Evolutionary conservation across 1,139 yeast genomes (phyloP).

Genomic region (Debaryomyces sp.): DNA sequence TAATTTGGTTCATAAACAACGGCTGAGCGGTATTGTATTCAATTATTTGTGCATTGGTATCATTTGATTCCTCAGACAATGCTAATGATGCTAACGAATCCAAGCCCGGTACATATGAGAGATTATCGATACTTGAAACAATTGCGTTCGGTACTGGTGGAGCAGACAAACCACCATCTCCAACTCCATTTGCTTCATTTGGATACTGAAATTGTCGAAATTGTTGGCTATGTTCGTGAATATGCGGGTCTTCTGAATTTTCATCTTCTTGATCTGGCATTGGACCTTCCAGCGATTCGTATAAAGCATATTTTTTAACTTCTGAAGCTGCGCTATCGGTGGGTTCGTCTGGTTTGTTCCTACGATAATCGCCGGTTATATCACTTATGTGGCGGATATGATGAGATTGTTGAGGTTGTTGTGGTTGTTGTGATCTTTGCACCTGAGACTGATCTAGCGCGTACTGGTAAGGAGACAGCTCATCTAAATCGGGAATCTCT

Average conservation of each 20-base stretch:
- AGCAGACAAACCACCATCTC: background rate
- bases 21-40: constrained; percentile 21
- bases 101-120: constrained; percentile 7
- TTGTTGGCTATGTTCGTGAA: background rate
- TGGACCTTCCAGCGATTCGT: background rate
- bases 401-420: constrained; percentile 16
- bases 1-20: constrained; percentile 15
- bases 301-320: background rate
- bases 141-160: background rate
- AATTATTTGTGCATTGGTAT: constrained; percentile 17
- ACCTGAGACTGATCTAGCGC: constrained; percentile 7
- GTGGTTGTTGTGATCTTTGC: constrained; percentile 14
- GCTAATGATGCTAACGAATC: constrained; percentile 19
- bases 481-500: constrained; percentile 45
- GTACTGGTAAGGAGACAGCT: constrained; percentile 16
- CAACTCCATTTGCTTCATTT: background rate
- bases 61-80: constrained; percentile 17
- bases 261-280: background rate
- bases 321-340: background rate
- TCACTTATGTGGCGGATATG: constrained; percentile 9
- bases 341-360: too few species aligned
- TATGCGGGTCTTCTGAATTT: background rate
- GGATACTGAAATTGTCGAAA: background rate
- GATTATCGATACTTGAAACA: background rate
- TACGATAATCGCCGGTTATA: background rate